Base-by-base conservation (phyloP, 1,139 yeast species). In the Lodderomyces jiufengensis region DNA sequence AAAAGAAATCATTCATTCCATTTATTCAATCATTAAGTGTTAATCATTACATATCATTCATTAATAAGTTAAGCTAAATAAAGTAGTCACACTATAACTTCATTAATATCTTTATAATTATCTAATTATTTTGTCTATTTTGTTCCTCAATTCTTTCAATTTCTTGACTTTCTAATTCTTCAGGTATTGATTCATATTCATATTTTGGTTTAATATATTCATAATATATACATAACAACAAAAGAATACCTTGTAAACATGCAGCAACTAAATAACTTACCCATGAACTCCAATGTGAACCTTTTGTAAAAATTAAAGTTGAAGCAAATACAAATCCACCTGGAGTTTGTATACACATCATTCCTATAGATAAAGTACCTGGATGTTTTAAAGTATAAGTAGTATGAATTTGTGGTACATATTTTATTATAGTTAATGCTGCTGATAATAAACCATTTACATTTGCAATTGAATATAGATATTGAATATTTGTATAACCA, bases 261-360 rank as follows among this genome's bases (percentile, higher is more conserved):
- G 92, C 92, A 0, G 95, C 90, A 0, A 82, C 73, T 34, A 84
- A 69, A 50, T 81, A 84, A 5, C 95, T 85, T 24, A 85, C 58
- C 95, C 95, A 86, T 6, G 90, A 78, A 47, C 94, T 83, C 95
- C 95, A 86, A 43, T 78, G 77, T 1, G 92, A 78, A 2, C 88
- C 94, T 31, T 84, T 83, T 32, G 90, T 76, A 41, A 76, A 60
- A 38, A 78, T 82, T 38, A 87, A 62, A 3, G 86, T 78, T 11
- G 78, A 70, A 0, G 94, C 76, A 80, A 92, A 86, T 2, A 84
- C 44, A 48, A 76, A 82, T 18, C 95, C 95, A 10, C 96, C 96
- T 0, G 96, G 96, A 12, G 95, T 85, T 55, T 87, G 96, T 44
- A 87, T 73, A 37, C 80, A 64, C 92, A 87, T 84, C 87, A 84